phyloP scores from a whole-genome alignment of 2,329 filamentous ascomycete species.

The Exophiala lecanii-corni region DNA sequence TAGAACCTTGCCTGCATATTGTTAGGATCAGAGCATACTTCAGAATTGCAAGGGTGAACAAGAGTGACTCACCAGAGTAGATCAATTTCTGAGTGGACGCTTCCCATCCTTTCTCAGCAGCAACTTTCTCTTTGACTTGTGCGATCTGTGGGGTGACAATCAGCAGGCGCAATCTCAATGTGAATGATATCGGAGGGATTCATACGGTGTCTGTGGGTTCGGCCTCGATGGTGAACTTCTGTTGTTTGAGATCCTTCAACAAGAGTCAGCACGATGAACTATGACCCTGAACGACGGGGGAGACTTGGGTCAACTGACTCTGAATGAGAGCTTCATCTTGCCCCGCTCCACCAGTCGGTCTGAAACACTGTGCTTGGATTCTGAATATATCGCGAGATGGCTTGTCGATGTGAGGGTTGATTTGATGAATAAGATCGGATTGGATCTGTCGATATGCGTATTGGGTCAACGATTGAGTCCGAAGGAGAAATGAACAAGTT shows the following conservation, averaged over 20 bases:
- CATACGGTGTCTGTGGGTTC: slow-evolving; percentile 88
- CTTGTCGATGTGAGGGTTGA: neutral
- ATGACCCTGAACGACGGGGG: slow-evolving; percentile 25
- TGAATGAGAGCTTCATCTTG: slow-evolving; percentile 69
- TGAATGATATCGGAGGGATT: slow-evolving; percentile 19
- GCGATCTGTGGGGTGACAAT: slow-evolving; percentile 60
- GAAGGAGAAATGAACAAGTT: neutral
- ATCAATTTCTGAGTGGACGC: slow-evolving; percentile 89
- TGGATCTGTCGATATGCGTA: no score
- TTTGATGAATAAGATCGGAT: neutral
- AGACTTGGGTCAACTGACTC: no score
- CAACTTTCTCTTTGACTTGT: slow-evolving; percentile 87
- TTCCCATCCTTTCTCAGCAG: slow-evolving; percentile 90
- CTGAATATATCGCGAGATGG: neutral
- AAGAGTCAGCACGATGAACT: slow-evolving; percentile 24
- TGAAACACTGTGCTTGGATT: no score
- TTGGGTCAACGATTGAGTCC: no score
- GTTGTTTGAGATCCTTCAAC: slow-evolving; percentile 87
- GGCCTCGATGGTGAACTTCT: slow-evolving; percentile 95
- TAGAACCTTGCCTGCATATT: slow-evolving; percentile 77
- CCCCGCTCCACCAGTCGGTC: slow-evolving; percentile 30
- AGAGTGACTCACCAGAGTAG: slow-evolving; percentile 73
- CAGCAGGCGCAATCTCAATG: slow-evolving; percentile 6
- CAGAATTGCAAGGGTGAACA: neutral
- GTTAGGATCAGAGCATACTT: neutral